A percentile compares a stretch with the other conserved stretches of the same genome.
Conservation (phyloP, 169 alveolate species). For the Plasmodium knowlesi region DNA sequence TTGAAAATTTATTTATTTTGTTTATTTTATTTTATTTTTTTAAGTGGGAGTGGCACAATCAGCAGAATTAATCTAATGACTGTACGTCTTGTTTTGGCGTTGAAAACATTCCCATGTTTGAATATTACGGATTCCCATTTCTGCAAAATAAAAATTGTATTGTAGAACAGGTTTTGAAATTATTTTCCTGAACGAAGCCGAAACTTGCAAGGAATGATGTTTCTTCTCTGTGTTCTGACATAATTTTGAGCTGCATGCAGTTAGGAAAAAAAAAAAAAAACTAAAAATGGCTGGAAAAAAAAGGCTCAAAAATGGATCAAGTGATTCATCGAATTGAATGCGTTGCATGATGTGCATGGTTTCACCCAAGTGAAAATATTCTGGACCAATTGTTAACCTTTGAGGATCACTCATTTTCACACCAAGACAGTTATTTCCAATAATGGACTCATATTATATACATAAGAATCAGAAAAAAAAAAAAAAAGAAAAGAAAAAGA, state of each 20-base stretch:
- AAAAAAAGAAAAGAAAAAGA: not conserved
- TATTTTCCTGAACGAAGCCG: not conserved
- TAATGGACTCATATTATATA: not conserved
- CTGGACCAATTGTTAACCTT: not conserved
- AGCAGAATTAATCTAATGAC: constrained; percentile 19
- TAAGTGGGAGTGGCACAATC: not conserved
- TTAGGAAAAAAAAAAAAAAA: not conserved
- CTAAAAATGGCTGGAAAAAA: not conserved
- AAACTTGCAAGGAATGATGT: not conserved
- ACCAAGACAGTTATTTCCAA: not conserved
- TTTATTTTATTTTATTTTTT: constrained; percentile 1
- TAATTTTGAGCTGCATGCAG: constrained; percentile 1
- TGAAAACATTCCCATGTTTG: not conserved
- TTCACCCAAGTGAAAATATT: not conserved
- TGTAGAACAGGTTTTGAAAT: not conserved
- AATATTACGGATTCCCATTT: not conserved
- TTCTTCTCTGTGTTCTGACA: not conserved
- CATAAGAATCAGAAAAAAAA: not conserved
- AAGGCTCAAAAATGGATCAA: not conserved
- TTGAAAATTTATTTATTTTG: not conserved
- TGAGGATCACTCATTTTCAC: not conserved
- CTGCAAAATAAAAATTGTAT: not conserved
- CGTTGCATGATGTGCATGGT: not conserved
- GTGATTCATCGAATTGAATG: not conserved
- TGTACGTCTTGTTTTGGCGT: not conserved